These are phyloP conservation scores for Peronospora belbahrii DNA, from an alignment of 352 stramenopile species.

Conservation along the genomic window DNA sequence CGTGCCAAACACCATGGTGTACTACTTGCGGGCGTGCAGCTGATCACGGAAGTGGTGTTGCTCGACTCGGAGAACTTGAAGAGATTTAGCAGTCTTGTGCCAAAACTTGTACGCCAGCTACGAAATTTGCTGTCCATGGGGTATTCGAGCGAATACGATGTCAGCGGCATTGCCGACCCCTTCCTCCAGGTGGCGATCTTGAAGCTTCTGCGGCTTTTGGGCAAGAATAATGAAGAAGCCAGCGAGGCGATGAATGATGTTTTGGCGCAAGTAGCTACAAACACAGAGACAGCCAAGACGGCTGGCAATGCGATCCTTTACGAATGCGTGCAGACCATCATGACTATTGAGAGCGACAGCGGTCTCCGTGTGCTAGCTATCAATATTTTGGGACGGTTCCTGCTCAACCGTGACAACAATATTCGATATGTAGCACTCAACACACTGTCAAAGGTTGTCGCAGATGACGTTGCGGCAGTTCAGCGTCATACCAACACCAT, in stretches of 20 bases:
- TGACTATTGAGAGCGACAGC: slow-evolving; percentile 96
- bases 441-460: slow-evolving; percentile 90
- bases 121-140: slow-evolving; percentile 96
- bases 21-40: slow-evolving; percentile 93
- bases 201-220: slow-evolving; percentile 92
- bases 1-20: slow-evolving; percentile 96
- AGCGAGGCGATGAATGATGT: slow-evolving; percentile 95
- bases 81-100: slow-evolving; percentile 68
- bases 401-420: slow-evolving; percentile 99
- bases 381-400: slow-evolving; percentile 98
- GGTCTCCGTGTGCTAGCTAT: slow-evolving; percentile 95
- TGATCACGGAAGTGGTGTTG: slow-evolving; percentile 92
- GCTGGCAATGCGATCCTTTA: slow-evolving; percentile 99
- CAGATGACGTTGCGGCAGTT: slow-evolving; percentile 89
- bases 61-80: slow-evolving; percentile 71
- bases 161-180: slow-evolving; percentile 96
- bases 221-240: slow-evolving; percentile 91
- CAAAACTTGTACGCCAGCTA: slow-evolving; percentile 78
- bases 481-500: slow-evolving; percentile 97
- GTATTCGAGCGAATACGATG: slow-evolving; percentile 98
- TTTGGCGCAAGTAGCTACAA: slow-evolving; percentile 98
- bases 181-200: slow-evolving; percentile 92
- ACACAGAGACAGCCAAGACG: slow-evolving; percentile 99
- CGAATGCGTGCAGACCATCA: slow-evolving; percentile 99
- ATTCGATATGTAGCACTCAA: slow-evolving; percentile 99